A percentile compares a stretch with the other conserved stretches of the same genome.
phyloP scores from a whole-genome alignment of 1,284 basidiomycete species.

The Fomitopsis palustris region DNA sequence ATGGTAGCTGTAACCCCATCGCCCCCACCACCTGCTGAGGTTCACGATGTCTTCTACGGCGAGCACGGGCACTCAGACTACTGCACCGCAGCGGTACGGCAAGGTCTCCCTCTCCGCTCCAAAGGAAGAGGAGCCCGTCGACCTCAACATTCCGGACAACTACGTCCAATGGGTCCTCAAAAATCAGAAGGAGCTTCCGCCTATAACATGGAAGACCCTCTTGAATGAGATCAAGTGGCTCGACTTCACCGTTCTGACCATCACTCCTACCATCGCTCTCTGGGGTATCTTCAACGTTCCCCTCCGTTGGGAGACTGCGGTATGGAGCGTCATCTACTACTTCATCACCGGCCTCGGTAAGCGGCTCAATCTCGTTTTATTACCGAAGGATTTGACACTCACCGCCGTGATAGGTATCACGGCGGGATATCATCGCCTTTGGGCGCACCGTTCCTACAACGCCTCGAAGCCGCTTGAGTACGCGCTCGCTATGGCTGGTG shows the following conservation, averaged over 20 bases:
- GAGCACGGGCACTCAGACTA: not conserved
- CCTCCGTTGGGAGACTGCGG: conserved; percentile 63
- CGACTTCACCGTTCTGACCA: conserved; percentile 54
- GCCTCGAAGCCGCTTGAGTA: conserved; percentile 81
- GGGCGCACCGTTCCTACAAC: conserved; percentile 91
- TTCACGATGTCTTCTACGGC: not conserved
- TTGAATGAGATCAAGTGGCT: conserved; percentile 69
- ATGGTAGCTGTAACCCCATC: not conserved
- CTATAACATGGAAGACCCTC: conserved; percentile 69
- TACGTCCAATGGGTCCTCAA: conserved; percentile 85
- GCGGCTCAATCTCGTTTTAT: conserved; percentile 14
- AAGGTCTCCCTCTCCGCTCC: not conserved
- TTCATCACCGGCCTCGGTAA: conserved; percentile 80
- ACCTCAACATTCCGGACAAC: conserved; percentile 81
- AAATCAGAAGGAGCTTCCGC: conserved; percentile 73
- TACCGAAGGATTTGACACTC: not conserved
- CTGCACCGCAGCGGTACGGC: not conserved
- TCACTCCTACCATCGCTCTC: conserved; percentile 70
- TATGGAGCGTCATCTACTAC: conserved; percentile 79
- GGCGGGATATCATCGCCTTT: conserved; percentile 88
- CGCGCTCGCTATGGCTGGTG: conserved; percentile 72
- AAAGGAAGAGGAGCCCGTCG: conserved; percentile 42
- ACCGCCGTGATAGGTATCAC: conserved; percentile 42
- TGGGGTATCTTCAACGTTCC: conserved; percentile 62
- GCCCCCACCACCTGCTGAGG: not conserved